phyloP scores from a whole-genome alignment of 2,329 filamentous ascomycete species.

The Diaporthe citri region DNA sequence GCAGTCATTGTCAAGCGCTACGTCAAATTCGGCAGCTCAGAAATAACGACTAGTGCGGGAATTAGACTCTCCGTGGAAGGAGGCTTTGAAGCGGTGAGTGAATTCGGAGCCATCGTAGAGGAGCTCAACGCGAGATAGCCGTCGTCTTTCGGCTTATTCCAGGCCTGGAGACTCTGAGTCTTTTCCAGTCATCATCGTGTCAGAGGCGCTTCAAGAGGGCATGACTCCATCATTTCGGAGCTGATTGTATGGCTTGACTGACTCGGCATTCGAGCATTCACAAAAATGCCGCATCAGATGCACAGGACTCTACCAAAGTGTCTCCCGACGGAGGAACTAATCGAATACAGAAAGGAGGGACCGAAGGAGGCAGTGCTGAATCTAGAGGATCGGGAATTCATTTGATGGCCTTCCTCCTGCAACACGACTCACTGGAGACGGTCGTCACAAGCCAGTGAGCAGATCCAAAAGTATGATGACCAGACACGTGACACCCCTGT shows the following conservation, averaged over 20 bases:
- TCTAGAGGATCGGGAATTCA: not conserved
- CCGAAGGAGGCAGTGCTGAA: not conserved
- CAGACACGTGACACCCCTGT: conserved; percentile 5
- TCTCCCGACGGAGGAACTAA: not conserved
- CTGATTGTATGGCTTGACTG: not conserved
- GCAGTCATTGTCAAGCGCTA: not conserved
- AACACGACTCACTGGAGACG: not conserved
- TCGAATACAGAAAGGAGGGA: not conserved
- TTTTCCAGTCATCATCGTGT: not conserved
- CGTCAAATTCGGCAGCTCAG: not conserved
- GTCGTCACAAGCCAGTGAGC: not conserved
- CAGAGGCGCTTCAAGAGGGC: not conserved
- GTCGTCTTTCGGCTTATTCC: not conserved
- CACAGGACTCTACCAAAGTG: not conserved
- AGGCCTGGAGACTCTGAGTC: not conserved
- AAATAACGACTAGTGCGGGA: not conserved
- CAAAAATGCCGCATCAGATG: not conserved
- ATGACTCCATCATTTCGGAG: not conserved
- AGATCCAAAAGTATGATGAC: not conserved
- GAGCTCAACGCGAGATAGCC: not conserved
- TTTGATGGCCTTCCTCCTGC: not conserved
- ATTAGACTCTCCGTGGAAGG: not conserved
- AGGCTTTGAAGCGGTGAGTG: not conserved
- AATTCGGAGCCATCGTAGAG: not conserved
- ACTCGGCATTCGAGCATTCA: not conserved